Evolutionary conservation across 2,329 filamentous ascomycete species (phyloP).

Genomic region (Aspergillus fijiensis): DNA sequence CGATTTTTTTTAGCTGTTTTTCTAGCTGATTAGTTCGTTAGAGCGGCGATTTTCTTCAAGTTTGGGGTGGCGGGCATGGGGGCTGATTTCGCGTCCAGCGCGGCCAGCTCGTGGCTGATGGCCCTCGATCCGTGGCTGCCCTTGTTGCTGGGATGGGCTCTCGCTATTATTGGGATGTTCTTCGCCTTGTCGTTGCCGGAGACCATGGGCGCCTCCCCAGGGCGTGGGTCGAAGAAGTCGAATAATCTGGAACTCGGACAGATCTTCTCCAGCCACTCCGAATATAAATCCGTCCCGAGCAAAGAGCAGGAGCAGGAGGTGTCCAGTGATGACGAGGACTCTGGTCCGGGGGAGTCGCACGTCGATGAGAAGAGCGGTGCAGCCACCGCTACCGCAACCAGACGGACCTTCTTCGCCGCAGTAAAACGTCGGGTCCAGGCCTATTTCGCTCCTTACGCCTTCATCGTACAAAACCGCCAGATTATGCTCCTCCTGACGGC

Average conservation of each 20-base stretch:
- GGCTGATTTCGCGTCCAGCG: conserved; percentile 40
- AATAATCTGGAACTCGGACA: conserved; percentile 33
- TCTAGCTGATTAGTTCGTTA: conserved; percentile 21
- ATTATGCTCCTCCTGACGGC: conserved; percentile 46
- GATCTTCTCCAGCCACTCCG: conserved; percentile 19
- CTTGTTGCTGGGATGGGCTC: conserved; percentile 35
- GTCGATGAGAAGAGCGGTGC: background rate
- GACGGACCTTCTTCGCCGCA: conserved; percentile 17
- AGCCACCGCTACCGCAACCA: conserved; percentile 6
- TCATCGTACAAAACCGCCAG: conserved; percentile 42
- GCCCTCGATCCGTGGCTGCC: conserved; percentile 42
- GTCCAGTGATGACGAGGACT: conserved; percentile 14
- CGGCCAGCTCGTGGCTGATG: conserved; percentile 44
- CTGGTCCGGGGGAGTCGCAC: conserved; percentile 16
- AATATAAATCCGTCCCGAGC: conserved; percentile 17
- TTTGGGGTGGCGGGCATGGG: conserved; percentile 42
- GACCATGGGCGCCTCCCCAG: conserved; percentile 35
- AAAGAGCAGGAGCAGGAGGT: conserved; percentile 22
- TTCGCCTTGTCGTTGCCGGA: conserved; percentile 40
- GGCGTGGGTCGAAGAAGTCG: conserved; percentile 6
- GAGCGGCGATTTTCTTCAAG: conserved; percentile 43
- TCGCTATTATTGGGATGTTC: conserved; percentile 34
- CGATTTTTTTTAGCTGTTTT: background rate
- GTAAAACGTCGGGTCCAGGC: conserved; percentile 24
- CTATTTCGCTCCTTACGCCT: conserved; percentile 39